Evolutionary conservation across 2,329 filamentous ascomycete species (phyloP), one percentile per base, ranked within the genome.

Genomic region (Helotiales sp.): DNA sequence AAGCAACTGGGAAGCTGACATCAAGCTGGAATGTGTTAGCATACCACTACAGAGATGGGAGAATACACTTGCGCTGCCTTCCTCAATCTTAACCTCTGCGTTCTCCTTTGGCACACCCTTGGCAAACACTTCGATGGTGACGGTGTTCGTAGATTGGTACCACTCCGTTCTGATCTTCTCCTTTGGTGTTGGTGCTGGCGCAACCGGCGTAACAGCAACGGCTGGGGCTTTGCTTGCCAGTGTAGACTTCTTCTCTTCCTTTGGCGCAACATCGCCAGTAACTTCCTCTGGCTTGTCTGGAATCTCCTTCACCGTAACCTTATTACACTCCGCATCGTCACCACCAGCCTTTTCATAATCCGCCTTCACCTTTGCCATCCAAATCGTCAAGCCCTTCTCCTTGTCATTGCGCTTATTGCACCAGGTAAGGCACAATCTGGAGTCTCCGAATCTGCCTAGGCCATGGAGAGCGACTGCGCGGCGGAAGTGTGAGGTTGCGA

Each of bases 401-500:
- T 86, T 80, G n/a, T 78, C 77, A 63, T 85, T 83, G 62, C 85
- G 79, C 72, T 84, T 84, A 68, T 81, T 82, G 47, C 67, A 80
- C 83, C 87, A 89, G 20, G 83, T 82, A 22, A 94, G 87, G 70
- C 94, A 87, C 72, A 88, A 86, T 66, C 89, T 86, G 0, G 93
- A 90, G 79, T 97, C 91, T 3, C 90, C 93, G 73, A 89, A 93
- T 62, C 87, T 85, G 37, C 86, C 87, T 47, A 93, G 82, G 58
- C 89, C 87, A 78, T 88, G 91, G 28, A 95, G 83, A 11, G 91
- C 86, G 13, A 97, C 87, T 5, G 88, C 91, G 43, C 95, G 88
- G 72, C 94, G 88, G 74, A 96, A 87, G 75, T 97, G 93, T 1
- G 92, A 90, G n/a, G 93, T 87, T 54, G 89, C 84, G 78, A 97